Evolutionary conservation across 2,329 filamentous ascomycete genomes (phyloP), one percentile per base, ranked within the genome.

Genomic region (Aplosporella prunicola): DNA sequence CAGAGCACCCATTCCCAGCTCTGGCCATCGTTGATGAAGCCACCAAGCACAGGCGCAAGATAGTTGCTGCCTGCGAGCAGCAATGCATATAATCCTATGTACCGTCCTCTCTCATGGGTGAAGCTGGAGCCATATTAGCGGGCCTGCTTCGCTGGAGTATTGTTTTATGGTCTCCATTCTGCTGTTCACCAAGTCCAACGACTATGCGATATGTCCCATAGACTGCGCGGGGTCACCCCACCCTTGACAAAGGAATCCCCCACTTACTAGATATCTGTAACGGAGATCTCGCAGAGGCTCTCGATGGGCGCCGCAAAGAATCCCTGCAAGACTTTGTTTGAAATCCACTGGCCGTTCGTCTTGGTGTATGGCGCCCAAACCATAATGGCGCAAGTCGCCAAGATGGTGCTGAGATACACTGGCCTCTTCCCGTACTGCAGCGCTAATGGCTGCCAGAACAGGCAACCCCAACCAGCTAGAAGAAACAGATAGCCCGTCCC

Each of bases 401-500:
- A 43, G 2, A 58, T 58, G 2, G 61, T 64, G 22, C 67, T 47
- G 2, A 72, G 49, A 38, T 71, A 72, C 1, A 66, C 61, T 1
- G 61, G 57, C 5, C 69, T 58, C 39, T 69, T 64, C n/a, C 71
- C 71, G 42, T 68, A 72, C 32, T 66, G 64, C 13, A 72, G 49
- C 0, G 70, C 70, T 20, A 74, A 47, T 3, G 71, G 68, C 45
- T 73, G 69, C 63, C 66, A 71, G 27, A 74, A 53, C 3, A 73
- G 49, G 43, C 64, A 63, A 0, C 66, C 68, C 67, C 67, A 71
- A 3, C 68, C 67, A 16, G 70, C 61, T 10, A 67, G 57, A 20
- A 72, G 48, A 44, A 72, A 72, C 66, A 71, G 69, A 34, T 66
- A 63, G 2, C 70, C 69, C 9, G 64, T 71, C 6, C 69, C 69